Percentiles rank a stretch among this genome's conserved stretches.
Evolutionary conservation across 2,329 filamentous ascomycete species (phyloP).

Genomic region (Furcasterigmium sp.): DNA sequence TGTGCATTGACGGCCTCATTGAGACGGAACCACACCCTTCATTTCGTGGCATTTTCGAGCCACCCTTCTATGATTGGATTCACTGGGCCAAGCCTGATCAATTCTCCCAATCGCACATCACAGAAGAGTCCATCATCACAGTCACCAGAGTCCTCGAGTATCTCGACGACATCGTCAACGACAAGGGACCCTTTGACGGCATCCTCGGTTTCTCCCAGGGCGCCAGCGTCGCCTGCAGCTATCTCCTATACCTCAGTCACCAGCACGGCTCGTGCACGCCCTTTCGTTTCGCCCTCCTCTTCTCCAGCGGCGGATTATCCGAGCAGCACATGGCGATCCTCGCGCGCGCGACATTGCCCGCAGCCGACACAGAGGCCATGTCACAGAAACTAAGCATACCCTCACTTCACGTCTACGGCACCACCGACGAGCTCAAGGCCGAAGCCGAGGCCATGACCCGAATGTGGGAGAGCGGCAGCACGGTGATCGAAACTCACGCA

Average conservation of each 20-base stretch:
- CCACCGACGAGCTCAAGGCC: not conserved
- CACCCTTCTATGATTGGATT: not conserved
- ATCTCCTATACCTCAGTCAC: slow-evolving; percentile 5
- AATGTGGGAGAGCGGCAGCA: not conserved
- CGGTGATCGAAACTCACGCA: not conserved
- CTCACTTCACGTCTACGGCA: slow-evolving; percentile 1
- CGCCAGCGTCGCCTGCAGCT: slow-evolving; percentile 7
- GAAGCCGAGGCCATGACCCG: not conserved
- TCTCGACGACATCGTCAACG: slow-evolving; percentile 2
- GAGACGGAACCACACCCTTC: not conserved
- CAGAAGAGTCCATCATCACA: not conserved
- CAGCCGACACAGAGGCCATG: too few relatives aligned
- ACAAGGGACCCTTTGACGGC: slow-evolving; percentile 15
- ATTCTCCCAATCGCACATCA: not conserved
- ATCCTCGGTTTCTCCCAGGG: slow-evolving; percentile 16
- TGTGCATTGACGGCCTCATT: not conserved
- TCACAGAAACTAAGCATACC: too few relatives aligned
- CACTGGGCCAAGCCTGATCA: not conserved
- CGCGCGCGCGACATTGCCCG: too few relatives aligned
- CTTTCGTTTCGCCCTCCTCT: slow-evolving; percentile 8
- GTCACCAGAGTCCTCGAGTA: not conserved
- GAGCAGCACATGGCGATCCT: too few relatives aligned
- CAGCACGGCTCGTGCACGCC: slow-evolving; percentile 3
- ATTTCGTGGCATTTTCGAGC: not conserved
- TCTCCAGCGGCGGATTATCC: slow-evolving; percentile 3